A percentile compares a stretch with the other conserved stretches of the same genome.
Conservation (phyloP, 2,329 filamentous ascomycete genomes). For the Talaromyces sp. region DNA sequence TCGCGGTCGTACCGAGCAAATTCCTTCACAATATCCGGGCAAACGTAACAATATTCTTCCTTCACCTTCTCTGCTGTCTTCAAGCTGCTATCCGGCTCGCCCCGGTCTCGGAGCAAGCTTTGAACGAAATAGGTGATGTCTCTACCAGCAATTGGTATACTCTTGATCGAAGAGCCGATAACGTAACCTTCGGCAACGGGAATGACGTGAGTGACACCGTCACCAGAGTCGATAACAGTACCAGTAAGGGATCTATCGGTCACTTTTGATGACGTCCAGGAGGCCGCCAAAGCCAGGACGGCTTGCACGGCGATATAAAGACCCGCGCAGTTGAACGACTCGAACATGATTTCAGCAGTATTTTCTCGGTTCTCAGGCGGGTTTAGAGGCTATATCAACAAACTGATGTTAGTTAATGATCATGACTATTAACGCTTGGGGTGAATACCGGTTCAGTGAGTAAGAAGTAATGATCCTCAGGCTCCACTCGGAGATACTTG, state of each 20-base stretch:
- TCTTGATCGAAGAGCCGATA: conserved; percentile 98
- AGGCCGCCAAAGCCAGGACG: conserved; percentile 90
- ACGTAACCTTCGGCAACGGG: conserved; percentile 98
- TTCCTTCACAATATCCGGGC: conserved; percentile 97
- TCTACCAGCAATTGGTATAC: conserved; percentile 93
- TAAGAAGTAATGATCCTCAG: conserved; percentile 97
- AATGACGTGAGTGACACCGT: conserved; percentile 98
- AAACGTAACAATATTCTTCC: conserved; percentile 98
- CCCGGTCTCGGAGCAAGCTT: conserved; percentile 87
- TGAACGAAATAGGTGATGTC: conserved; percentile 99
- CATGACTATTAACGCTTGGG: background rate
- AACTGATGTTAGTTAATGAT: background rate
- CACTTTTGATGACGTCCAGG: conserved; percentile 98
- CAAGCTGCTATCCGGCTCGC: conserved; percentile 91
- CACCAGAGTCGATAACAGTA: conserved; percentile 96
- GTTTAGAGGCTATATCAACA: conserved; percentile 69
- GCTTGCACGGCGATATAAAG: conserved; percentile 98
- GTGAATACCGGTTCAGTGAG: conserved; percentile 81
- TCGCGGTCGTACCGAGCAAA: conserved; percentile 93
- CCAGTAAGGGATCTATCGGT: conserved; percentile 93
- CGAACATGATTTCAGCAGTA: conserved; percentile 99
- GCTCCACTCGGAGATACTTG: conserved; percentile 97
- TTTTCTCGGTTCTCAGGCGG: conserved; percentile 98
- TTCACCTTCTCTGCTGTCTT: conserved; percentile 98
- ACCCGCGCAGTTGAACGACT: conserved; percentile 98